Conservation (phyloP, 768 basidiomycete species). For the Fomitopsis serialis region DNA sequence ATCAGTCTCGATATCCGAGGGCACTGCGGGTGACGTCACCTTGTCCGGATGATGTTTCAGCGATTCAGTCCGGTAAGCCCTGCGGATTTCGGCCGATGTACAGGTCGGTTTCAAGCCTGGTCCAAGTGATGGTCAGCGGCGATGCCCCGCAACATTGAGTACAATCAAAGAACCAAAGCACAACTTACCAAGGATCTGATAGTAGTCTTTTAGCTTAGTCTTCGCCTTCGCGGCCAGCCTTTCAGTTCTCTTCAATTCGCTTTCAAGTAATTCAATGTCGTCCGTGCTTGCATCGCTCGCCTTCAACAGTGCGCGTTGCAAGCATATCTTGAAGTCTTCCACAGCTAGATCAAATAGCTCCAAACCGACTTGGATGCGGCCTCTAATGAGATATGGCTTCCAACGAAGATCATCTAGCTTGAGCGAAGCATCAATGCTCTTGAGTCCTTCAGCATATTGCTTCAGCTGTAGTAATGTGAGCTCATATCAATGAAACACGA, state of each 20-base stretch:
- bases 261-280: conserved; percentile 52
- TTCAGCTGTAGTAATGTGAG: conserved; percentile 39
- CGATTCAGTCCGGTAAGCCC: conserved; percentile 24
- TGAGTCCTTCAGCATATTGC: conserved; percentile 56
- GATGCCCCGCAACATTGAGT: not conserved
- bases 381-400: conserved; percentile 80
- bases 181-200: conserved; percentile 56
- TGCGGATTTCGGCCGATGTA: conserved; percentile 69
- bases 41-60: conserved; percentile 49
- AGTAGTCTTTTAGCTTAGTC: conserved; percentile 84
- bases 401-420: conserved; percentile 53
- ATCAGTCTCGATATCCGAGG: not conserved
- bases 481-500: not conserved
- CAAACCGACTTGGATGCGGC: conserved; percentile 63
- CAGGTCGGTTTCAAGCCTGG: conserved; percentile 46
- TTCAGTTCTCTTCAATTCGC: conserved; percentile 73
- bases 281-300: conserved; percentile 35
- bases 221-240: conserved; percentile 55
- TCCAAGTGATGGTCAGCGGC: not conserved
- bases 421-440: conserved; percentile 62
- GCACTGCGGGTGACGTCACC: conserved; percentile 26
- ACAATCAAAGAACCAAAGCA: not conserved
- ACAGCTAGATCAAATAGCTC: conserved; percentile 67
- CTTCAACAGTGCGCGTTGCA: conserved; percentile 58
- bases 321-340: conserved; percentile 66